phyloP scores from a whole-genome alignment of 768 basidiomycete species.

The Scleroderma bovista region DNA sequence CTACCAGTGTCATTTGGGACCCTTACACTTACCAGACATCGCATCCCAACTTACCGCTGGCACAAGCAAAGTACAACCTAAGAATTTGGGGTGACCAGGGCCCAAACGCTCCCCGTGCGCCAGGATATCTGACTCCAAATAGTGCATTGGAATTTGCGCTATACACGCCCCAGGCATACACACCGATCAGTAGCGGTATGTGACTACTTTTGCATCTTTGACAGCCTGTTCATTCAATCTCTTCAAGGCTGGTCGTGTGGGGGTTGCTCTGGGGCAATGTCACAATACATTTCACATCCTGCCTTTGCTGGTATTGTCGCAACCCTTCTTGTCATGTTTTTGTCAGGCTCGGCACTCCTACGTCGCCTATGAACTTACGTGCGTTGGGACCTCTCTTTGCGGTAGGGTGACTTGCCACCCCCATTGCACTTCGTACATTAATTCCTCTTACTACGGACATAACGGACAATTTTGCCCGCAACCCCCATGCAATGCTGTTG shows the following conservation, averaged over 20 bases:
- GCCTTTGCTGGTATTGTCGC: constrained; percentile 50
- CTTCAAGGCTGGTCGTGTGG: constrained; percentile 51
- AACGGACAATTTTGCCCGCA: neutral
- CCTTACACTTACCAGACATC: constrained; percentile 64
- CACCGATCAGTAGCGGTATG: constrained; percentile 51
- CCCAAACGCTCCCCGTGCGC: constrained; percentile 46
- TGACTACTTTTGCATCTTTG: constrained; percentile 1
- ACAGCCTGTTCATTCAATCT: neutral
- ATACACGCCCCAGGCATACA: constrained; percentile 74
- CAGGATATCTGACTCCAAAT: constrained; percentile 68
- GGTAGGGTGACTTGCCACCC: neutral
- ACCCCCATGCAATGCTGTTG: neutral
- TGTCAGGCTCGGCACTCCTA: constrained; percentile 50
- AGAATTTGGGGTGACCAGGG: constrained; percentile 82
- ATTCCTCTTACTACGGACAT: neutral
- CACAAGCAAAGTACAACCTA: constrained; percentile 71
- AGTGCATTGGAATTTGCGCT: constrained; percentile 73
- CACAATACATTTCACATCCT: constrained; percentile 40
- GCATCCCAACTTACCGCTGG: constrained; percentile 59
- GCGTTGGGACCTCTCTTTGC: neutral
- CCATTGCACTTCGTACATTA: neutral
- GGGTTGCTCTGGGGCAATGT: constrained; percentile 39
- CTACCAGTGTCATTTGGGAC: constrained; percentile 77
- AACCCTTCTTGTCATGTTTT: constrained; percentile 56
- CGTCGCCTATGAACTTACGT: constrained; percentile 4